Base-by-base conservation (phyloP, 352 stramenopile species). In the Blastocystis sp. region DNA sequence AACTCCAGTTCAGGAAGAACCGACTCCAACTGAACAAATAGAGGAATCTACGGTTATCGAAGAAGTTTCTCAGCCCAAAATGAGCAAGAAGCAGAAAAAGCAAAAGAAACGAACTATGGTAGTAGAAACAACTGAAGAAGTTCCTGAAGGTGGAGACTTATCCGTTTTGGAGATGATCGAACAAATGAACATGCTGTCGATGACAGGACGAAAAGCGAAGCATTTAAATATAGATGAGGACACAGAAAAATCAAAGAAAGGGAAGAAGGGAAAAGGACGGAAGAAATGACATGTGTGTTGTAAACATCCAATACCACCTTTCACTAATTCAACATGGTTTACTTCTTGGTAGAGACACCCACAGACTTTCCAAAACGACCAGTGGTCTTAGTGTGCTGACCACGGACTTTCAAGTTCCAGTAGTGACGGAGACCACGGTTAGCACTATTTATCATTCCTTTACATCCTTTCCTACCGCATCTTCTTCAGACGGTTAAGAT, bases 381-480 rank as follows among this genome's bases (percentile, higher is more conserved):
- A 90, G 97, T 99, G 92, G 97, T 98, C 94, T 98, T 98, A 92
- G 97, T 99, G 96, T 99, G 97, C 94, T 99, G 97, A 91, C 97
- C 97, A 94, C 97, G 96, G 89, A 99, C 97, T 92, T 98, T 96
- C 92, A 99, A 94, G 91, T 96, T 96, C 97, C 97, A 99, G 95
- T 97, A 99, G 95, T 99, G 97, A 94, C 97, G 95, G 87, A 99
- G 94, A 98, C 97, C 97, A 95, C 97, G 96, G 94, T 99, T 95
- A 92, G 80, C 40, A 75, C 60, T 66, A 33, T 89, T 1, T 19
- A 27, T 90, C 11, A 73, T 11, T 35, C n/a, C 35, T 22, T 24
- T 11, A 40, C 17, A 4, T n/a, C 19, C 35, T 58, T 17, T 58
- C 35, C 58, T 89, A 93, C 87, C 96, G 95, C 92, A 99, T 98